phyloP scores from a whole-genome alignment of 495 filamentous ascomycete species.

The Neurospora sp. region DNA sequence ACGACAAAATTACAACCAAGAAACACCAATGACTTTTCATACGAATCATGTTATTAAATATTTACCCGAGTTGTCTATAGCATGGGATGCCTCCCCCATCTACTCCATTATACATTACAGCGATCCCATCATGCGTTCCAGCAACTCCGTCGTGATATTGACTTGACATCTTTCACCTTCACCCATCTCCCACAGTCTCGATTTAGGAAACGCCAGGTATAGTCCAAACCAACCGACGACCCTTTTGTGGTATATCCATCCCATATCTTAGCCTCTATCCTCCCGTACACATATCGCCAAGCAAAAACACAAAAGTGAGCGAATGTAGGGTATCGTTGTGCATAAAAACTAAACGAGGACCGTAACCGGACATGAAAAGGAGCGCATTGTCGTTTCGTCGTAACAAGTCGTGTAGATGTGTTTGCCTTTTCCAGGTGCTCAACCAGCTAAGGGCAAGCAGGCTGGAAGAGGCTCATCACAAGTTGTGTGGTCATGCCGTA shows the following conservation, averaged over 20 bases:
- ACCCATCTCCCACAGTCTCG: not conserved
- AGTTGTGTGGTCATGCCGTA: not conserved
- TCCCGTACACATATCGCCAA: not conserved
- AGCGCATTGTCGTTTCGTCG: not conserved
- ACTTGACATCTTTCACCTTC: not conserved
- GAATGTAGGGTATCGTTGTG: not conserved
- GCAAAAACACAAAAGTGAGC: not conserved
- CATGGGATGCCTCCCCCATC: not conserved
- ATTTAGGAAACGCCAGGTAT: no score
- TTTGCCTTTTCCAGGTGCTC: not conserved
- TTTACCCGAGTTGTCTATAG: not conserved
- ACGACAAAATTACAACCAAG: not conserved
- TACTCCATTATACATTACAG: not conserved
- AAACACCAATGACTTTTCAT: not conserved
- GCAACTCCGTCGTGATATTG: not conserved
- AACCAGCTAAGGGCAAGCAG: not conserved
- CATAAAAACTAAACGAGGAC: not conserved
- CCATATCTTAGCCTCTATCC: not conserved
- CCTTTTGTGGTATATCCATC: not conserved
- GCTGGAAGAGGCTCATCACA: not conserved
- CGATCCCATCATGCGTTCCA: not conserved
- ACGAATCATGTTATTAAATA: not conserved
- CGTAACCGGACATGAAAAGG: not conserved
- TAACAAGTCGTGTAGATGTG: not conserved
- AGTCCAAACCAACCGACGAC: not conserved